A percentile compares a stretch with the other conserved stretches of the same genome.
These are phyloP conservation scores for Tuctoria greenei DNA, from an alignment of 176 grass and related monocot species.

Conservation along the genomic window DNA sequence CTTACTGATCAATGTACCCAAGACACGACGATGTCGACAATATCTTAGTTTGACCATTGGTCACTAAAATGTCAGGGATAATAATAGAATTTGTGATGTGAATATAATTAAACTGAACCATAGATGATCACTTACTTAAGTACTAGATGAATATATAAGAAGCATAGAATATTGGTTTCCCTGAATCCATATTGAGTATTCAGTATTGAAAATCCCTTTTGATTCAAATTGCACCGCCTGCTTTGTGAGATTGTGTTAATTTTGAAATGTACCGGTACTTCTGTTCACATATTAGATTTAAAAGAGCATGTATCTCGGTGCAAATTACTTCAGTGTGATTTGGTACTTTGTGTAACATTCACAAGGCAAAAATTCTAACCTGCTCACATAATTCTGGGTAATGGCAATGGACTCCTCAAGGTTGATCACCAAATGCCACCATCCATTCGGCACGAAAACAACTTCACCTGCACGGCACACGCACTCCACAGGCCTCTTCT, in stretches of 20 bases:
- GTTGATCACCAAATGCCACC: conserved; percentile 99
- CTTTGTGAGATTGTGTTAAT: neutral
- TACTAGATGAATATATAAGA: neutral
- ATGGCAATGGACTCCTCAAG: conserved; percentile 93
- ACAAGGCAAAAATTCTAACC: conserved; percentile 39
- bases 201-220: neutral
- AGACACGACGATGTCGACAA: neutral
- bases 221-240: too few species aligned
- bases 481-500: conserved; percentile 80
- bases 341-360: neutral
- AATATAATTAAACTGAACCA: too few species aligned
- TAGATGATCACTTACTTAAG: too few species aligned
- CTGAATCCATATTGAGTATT: neutral
- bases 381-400: conserved; percentile 93
- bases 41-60: neutral
- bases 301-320: neutral
- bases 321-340: neutral
- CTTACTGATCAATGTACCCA: too few species aligned
- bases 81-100: too few species aligned
- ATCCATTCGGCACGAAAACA: conserved; percentile 92
- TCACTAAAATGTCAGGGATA: neutral
- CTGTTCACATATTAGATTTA: neutral
- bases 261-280: neutral
- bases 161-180: neutral
- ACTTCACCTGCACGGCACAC: conserved; percentile 68